Base-by-base conservation (phyloP, 352 stramenopile species). In the Phytophthora pisi region DNA sequence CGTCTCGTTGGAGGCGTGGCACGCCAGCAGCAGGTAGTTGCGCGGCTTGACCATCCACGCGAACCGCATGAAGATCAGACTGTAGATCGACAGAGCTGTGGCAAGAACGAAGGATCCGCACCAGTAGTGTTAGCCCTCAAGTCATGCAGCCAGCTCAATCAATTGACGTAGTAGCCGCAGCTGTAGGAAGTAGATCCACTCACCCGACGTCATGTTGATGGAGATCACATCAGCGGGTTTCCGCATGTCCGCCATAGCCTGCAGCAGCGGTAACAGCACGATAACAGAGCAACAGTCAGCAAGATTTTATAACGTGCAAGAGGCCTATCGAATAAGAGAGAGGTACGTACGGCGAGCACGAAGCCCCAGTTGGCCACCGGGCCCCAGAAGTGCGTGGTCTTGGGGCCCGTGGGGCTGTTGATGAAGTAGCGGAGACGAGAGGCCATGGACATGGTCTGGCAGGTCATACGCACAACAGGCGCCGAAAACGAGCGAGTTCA, bases 301-400 rank as follows among this genome's bases (percentile, higher is more conserved):
- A 10, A 55, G 43, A 63, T 7, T 15, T 16, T 16, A 8, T 7
- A 46, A 16, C 40, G 4, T 23, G 20, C 13, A 46, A 46, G 4
- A 11, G 36, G 10, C 36, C 36, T 6, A 30, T 6, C 26, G 4
- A 30, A 30, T 6, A 5, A 4, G 6, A 30, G 31, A 20, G 40
- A 4, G 15, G 18, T 4, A 79, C 81, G 50, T 79, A 95, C 88
- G 11, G 89, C 88, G 50, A 90, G 57, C 34, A 96, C 88, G 47
- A 96, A 94, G 61, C 89, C 89, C 89, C 89, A 96, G 77, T 96
- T 96, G 49, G 87, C 87, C 4, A 96, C 79, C 3, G 89, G 89
- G 0, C 89, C 89, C 89, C 88, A 96, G 72, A 96, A 96, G 68
- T 96, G 88, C 38, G 87, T 95, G 23, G 88, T 96, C 80, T 93